phyloP scores from a whole-genome alignment of 129 eudicot genomes.

The Rutidosis leptorrhynchoides region DNA sequence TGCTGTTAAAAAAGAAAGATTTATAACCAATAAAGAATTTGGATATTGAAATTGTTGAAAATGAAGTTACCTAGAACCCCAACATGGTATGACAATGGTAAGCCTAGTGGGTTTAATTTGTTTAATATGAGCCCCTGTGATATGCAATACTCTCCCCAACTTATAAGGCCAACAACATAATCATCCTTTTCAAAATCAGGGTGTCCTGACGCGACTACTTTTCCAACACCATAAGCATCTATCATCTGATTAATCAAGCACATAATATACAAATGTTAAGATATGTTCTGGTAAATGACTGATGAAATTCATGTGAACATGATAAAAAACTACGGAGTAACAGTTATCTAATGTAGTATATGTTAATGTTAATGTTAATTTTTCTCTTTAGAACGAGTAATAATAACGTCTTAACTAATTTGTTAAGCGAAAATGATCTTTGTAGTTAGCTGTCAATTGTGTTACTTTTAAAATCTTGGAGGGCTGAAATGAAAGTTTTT shows the following conservation, averaged over 20 bases:
- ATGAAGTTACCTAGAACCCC: slow-evolving; percentile 51
- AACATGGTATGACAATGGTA: slow-evolving; percentile 65
- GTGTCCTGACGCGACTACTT: slow-evolving; percentile 60
- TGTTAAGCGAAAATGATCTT: too few relatives aligned
- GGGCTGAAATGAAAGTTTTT: not conserved
- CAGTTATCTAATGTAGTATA: too few relatives aligned
- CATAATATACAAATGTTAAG: not conserved
- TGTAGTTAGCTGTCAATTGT: too few relatives aligned
- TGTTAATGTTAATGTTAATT: too few relatives aligned
- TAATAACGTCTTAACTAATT: too few relatives aligned
- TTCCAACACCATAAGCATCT: slow-evolving; percentile 74
- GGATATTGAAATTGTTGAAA: not conserved
- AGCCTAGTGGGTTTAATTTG: slow-evolving; percentile 62
- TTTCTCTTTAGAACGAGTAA: too few relatives aligned
- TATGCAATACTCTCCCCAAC: slow-evolving; percentile 73
- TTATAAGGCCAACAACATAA: slow-evolving; percentile 60
- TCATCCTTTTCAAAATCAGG: slow-evolving; percentile 62
- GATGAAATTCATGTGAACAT: not conserved
- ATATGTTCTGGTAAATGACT: too few relatives aligned
- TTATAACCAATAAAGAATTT: not conserved
- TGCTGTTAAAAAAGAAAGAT: too few relatives aligned
- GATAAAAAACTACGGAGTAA: too few relatives aligned
- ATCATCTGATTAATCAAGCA: slow-evolving; percentile 37
- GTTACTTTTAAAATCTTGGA: not conserved
- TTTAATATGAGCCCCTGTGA: slow-evolving; percentile 41